Evolutionary conservation across 805 yeast genomes (phyloP), one percentile per base, ranked within the genome.

Genomic region (Monosporozyma aerobia): DNA sequence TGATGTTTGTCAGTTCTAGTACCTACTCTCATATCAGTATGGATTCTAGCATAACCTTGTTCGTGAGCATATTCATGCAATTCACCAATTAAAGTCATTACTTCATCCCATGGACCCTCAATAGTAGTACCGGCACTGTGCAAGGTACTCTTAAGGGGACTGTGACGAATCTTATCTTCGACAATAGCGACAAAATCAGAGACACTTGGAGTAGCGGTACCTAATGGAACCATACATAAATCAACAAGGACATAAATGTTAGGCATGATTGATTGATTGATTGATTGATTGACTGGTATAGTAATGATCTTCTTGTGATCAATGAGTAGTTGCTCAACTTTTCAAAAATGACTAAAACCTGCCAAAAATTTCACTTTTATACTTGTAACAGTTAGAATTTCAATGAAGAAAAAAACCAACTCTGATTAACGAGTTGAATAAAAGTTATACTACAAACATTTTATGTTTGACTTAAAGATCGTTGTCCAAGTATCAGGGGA

Each of bases 61-160:
- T 75, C 74, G 62, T 89, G 97, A 51, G 87, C 77, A 46, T 73
- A 73, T 62, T 83, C 82, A 63, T 89, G 97, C 60, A 88, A 71
- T 58, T 79, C 77, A 7, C 96, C 96, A 60, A 89, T 84, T 51
- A 87, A 69, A 35, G 75, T 79, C 81, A 82, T 84, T 1, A 90
- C 96, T 52, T 85, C 90, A 61, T 82, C 81, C 96, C 96, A 90
- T n/a, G 89, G 90, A 1, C 97, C 97, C 61, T 86, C 81, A 59
- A 85, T 82, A 1, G 96, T 88, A 6, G 96, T 89, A 3, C 97
- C 97, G 2, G 97, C 97, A 59, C 95, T 85, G 69, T 89, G 97
- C 54, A 89, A 72, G 1, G 87, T 81, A 56, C 84, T 81, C 49
- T 81, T 75, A 51, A 89, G 71, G 2, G 79, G 83, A 32, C 86